phyloP scores from a whole-genome alignment of 2,329 filamentous ascomycete species.

The Macrophomina phaseolina region DNA sequence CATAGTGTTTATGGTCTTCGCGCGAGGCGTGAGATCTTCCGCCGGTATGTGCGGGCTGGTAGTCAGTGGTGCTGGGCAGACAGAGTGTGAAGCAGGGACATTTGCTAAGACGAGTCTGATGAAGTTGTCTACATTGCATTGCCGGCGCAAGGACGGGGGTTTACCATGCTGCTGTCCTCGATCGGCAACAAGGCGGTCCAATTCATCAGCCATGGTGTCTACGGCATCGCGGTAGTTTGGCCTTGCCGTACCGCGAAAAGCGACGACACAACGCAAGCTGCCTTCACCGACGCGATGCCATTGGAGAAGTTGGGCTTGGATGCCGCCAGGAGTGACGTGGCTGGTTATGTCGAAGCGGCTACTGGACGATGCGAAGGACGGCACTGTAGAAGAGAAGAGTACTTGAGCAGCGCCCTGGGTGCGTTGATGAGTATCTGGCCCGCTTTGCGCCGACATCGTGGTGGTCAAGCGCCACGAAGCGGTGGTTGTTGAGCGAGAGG shows the following conservation, averaged over 20 bases:
- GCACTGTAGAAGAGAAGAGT: background rate
- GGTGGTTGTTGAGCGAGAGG: too few relatives aligned
- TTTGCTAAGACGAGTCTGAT: background rate
- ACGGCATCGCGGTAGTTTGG: conserved; percentile 1
- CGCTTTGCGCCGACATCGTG: background rate
- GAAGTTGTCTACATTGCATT: background rate
- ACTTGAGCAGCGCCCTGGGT: background rate
- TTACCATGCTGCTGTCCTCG: background rate
- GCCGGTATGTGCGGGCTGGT: background rate
- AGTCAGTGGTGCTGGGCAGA: too few relatives aligned
- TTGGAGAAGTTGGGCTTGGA: background rate
- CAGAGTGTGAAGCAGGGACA: background rate
- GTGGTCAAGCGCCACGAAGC: too few relatives aligned
- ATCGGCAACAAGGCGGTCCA: background rate
- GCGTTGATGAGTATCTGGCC: background rate
- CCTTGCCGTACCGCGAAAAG: background rate
- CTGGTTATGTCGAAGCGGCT: conserved; percentile 9
- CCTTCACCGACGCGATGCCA: background rate
- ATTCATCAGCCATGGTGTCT: background rate
- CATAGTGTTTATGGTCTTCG: background rate
- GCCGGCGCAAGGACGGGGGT: background rate
- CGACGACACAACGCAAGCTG: conserved; percentile 8
- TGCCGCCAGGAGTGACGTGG: background rate
- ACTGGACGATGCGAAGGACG: background rate
- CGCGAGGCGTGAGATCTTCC: background rate